Percentiles rank a stretch among this genome's conserved stretches.
Conservation (phyloP, 768 basidiomycete species). For the Sistotremastrum niveocremeum region DNA sequence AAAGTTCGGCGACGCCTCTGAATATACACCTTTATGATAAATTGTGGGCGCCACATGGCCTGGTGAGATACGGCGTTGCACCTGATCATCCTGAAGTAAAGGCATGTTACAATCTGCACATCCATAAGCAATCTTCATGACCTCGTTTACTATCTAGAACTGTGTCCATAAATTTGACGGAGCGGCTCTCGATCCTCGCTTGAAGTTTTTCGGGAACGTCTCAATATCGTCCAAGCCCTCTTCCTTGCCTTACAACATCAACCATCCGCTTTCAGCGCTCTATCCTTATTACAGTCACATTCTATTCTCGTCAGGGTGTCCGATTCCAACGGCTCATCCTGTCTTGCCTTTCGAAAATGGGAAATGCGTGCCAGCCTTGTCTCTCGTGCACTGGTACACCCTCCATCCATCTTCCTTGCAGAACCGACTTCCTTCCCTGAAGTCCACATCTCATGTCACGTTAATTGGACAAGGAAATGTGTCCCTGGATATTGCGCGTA, state of each 20-base stretch:
- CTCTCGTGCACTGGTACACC: conserved; percentile 94
- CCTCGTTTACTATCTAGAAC: conserved; percentile 43
- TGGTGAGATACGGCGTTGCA: conserved; percentile 92
- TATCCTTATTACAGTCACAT: conserved; percentile 71
- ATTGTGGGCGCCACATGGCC: conserved; percentile 87
- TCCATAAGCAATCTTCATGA: neutral
- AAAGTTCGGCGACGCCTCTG: conserved; percentile 23
- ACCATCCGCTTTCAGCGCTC: conserved; percentile 47
- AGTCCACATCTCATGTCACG: conserved; percentile 48
- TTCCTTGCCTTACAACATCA: conserved; percentile 37
- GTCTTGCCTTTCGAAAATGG: conserved; percentile 30
- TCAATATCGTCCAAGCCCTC: conserved; percentile 31
- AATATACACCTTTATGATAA: conserved; percentile 82
- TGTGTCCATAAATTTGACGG: conserved; percentile 91
- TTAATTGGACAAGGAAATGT: conserved; percentile 94
- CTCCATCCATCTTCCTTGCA: conserved; percentile 59
- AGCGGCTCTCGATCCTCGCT: conserved; percentile 63
- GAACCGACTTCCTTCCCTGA: conserved; percentile 48
- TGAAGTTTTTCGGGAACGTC: conserved; percentile 88
- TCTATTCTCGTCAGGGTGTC: conserved; percentile 77
- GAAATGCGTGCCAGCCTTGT: conserved; percentile 59
- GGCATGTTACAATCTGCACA: conserved; percentile 25
- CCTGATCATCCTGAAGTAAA: conserved; percentile 99
- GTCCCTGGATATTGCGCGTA: conserved; percentile 81
- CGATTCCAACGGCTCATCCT: conserved; percentile 46